phyloP scores from a whole-genome alignment of 371 early-diverging fungal species.

The Mortierella sp. region DNA sequence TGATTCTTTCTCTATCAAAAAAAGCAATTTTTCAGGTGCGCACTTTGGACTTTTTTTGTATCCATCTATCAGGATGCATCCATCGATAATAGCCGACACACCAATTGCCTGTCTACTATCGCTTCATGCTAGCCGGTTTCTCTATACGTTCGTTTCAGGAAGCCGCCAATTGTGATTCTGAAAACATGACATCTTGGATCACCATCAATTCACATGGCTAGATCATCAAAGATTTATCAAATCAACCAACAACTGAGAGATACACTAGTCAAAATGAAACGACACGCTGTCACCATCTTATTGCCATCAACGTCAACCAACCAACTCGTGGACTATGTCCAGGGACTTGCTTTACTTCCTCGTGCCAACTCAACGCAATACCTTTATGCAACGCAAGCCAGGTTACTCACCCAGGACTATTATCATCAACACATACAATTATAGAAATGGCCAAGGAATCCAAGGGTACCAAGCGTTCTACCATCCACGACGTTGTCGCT shows the following conservation, averaged over 20 bases:
- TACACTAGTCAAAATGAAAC: background rate
- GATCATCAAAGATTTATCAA: too few species aligned
- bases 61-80: constrained; percentile 7
- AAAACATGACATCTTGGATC: background rate
- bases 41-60: background rate
- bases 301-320: background rate
- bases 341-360: too few species aligned
- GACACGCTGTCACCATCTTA: too few species aligned
- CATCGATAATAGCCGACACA: constrained; percentile 10
- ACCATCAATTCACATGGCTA: too few species aligned
- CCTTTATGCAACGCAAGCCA: background rate
- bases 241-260: background rate
- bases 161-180: background rate
- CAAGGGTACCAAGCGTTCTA: constrained; percentile 73
- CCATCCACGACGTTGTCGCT: constrained; percentile 82
- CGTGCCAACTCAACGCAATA: too few species aligned
- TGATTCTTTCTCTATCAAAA: constrained; percentile 36
- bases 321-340: too few species aligned
- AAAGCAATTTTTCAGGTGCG: constrained; percentile 51
- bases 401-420: background rate
- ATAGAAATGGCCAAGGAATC: constrained; percentile 57
- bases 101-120: background rate
- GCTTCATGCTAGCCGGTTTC: background rate
- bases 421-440: background rate
- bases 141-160: background rate